Evolutionary conservation across 2,329 filamentous ascomycete species (phyloP), one percentile per base, ranked within the genome.

Genomic region (Akanthomyces muscarius): DNA sequence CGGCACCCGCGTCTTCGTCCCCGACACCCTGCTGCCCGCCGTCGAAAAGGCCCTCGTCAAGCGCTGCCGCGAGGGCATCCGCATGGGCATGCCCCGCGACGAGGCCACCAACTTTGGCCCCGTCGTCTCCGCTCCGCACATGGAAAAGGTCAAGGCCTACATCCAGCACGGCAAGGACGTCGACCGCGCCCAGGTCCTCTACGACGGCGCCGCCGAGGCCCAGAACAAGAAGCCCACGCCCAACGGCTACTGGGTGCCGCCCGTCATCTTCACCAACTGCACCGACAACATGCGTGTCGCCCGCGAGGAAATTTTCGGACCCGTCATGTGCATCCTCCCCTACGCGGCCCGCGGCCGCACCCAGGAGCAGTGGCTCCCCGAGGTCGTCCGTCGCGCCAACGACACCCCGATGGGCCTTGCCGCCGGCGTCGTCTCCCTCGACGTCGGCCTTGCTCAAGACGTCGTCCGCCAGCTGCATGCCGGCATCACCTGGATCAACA

Each of bases 401-500:
- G 77, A 85, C 66, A 95, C 91, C 0, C 81, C 86, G 23, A 81
- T 95, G 62, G 92, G 92, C 33, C 85, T 96, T 3, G 92, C 92
- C 0, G 92, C 91, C 0, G 92, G 92, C 23, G 89, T 96, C 1
- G 94, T 96, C 68, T 91, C 90, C 0, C 85, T 84, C 64, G 86
- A 96, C 67, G 75, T 96, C 59, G 89, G 90, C 68, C 72, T 83
- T 54, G 92, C 90, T 62, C 91, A 96, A 70, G 80, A 84, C 50
- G 84, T 94, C 1, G 81, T 94, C 48, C 82, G 84, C 28, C 82
- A 85, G 70, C 78, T 96, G 5, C 83, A 96, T 71, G 91, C 91
- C 0, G 92, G 92, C 41, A 96, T 96, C 70, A 96, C 91, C 1
- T 96, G 92, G 92, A 83, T 96, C 59, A 96, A 96, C 74, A 92